Evolutionary conservation across 1,284 basidiomycete genomes (phyloP).

Genomic region (Fomitopsis pinicola): DNA sequence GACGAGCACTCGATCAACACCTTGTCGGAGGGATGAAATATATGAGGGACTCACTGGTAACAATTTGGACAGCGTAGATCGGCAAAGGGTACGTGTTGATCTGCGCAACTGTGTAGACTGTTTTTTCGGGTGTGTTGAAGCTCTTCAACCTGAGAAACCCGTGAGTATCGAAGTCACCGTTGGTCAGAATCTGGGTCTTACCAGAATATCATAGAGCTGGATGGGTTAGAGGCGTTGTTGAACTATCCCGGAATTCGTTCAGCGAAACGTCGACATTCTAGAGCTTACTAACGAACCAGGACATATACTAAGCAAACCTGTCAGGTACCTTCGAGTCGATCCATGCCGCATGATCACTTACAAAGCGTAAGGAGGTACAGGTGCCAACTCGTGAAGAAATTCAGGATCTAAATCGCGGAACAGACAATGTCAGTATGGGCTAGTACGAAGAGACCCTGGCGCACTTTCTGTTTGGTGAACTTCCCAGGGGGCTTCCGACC

Average conservation of each 20-base stretch:
- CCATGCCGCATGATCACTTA: conserved; percentile 17
- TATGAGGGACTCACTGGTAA: conserved; percentile 27
- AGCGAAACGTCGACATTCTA: background rate
- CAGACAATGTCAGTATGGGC: conserved; percentile 2
- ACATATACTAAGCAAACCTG: conserved; percentile 23
- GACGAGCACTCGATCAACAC: background rate
- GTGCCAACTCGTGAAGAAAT: conserved; percentile 39
- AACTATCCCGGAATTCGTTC: conserved; percentile 22
- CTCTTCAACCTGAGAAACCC: conserved; percentile 34
- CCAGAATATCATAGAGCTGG: conserved; percentile 39
- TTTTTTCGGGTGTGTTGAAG: conserved; percentile 37
- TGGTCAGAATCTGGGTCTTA: conserved; percentile 1
- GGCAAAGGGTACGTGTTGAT: conserved; percentile 44
- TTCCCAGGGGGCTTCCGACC: conserved; percentile 36
- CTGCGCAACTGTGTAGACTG: conserved; percentile 36
- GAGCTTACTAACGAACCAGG: conserved; percentile 17
- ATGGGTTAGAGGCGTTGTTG: conserved; percentile 34
- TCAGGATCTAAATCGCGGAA: conserved; percentile 20
- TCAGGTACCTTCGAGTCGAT: background rate
- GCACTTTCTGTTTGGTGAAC: conserved; percentile 36
- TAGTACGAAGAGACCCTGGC: background rate
- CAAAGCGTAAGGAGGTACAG: conserved; percentile 34
- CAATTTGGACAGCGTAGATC: conserved; percentile 34
- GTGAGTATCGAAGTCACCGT: background rate
- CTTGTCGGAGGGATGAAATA: background rate